A percentile compares a stretch with the other conserved stretches of the same genome.
Conservation (phyloP, 2,329 filamentous ascomycete species). For the Alternaria hordeiaustralica region DNA sequence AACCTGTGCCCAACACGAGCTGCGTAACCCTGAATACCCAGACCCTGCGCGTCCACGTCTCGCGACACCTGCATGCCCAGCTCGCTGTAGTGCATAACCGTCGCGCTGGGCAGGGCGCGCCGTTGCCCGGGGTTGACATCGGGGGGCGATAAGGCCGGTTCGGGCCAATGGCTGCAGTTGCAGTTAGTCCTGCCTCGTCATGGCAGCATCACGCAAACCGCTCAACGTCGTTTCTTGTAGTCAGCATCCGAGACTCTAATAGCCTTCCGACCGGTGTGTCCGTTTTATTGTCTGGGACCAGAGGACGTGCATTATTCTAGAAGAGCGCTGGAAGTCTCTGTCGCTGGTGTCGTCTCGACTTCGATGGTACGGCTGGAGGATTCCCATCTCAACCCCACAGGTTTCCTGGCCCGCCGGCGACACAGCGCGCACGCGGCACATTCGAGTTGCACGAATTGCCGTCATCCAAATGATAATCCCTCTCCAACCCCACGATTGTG, state of each 20-base stretch:
- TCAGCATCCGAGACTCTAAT: constrained; percentile 22
- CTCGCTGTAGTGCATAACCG: not conserved
- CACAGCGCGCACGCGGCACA: constrained; percentile 12
- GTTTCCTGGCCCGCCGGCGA: constrained; percentile 12
- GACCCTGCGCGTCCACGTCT: constrained; percentile 18
- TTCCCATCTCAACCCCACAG: constrained; percentile 29
- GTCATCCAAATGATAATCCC: constrained; percentile 16
- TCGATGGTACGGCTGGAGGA: constrained; percentile 13
- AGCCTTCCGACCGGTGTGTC: constrained; percentile 12
- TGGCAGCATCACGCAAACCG: constrained; percentile 24
- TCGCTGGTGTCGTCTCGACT: not conserved
- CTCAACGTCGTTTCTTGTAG: constrained; percentile 36
- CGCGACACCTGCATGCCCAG: constrained; percentile 24
- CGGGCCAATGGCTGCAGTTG: constrained; percentile 28
- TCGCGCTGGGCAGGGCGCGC: constrained; percentile 10
- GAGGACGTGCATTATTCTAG: constrained; percentile 15
- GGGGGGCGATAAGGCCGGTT: constrained; percentile 35
- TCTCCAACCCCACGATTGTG: constrained; percentile 35
- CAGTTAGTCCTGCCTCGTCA: constrained; percentile 33
- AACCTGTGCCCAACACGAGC: constrained; percentile 1
- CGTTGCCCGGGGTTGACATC: constrained; percentile 19
- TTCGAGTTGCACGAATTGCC: constrained; percentile 18
- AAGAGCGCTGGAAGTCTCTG: not conserved
- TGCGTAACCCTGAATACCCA: constrained; percentile 3
- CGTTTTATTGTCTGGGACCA: constrained; percentile 6